Percentiles rank a stretch among this genome's conserved stretches.
These are phyloP conservation scores for Monascus purpureus DNA, from an alignment of 495 filamentous ascomycete genomes.

Conservation along the genomic window DNA sequence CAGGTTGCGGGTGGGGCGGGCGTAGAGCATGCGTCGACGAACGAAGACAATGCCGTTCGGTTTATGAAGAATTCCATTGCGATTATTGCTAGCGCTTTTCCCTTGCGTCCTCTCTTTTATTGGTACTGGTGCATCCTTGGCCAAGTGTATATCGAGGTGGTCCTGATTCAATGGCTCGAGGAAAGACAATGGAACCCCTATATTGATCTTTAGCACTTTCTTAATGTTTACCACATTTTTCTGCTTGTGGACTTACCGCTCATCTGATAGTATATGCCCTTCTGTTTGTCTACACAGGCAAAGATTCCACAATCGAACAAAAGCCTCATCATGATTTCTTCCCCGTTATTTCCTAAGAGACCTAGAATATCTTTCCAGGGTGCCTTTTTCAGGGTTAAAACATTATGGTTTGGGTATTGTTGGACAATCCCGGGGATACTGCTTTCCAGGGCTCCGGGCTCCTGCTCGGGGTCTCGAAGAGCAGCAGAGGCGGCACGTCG, in stretches of 20 bases:
- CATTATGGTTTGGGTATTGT: constrained; percentile 53
- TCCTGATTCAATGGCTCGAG: constrained; percentile 18
- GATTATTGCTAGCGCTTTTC: neutral
- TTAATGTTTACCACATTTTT: neutral
- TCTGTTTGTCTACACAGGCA: constrained; percentile 39
- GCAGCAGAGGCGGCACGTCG: constrained; percentile 25
- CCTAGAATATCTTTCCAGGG: constrained; percentile 61
- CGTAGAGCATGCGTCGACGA: constrained; percentile 77
- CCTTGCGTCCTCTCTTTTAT: neutral
- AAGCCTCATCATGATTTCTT: constrained; percentile 69
- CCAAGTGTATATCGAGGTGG: neutral
- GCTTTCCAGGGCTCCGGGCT: constrained; percentile 16
- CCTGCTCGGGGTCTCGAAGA: constrained; percentile 8
- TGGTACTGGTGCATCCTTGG: neutral
- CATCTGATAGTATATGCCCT: constrained; percentile 59
- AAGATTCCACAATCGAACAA: constrained; percentile 73
- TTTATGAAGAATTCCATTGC: constrained; percentile 4
- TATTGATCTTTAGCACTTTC: neutral
- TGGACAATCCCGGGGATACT: constrained; percentile 40
- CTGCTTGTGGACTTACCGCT: constrained; percentile 42
- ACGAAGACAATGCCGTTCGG: constrained; percentile 61
- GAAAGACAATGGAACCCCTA: constrained; percentile 34
- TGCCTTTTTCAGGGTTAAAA: constrained; percentile 48
- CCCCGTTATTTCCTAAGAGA: constrained; percentile 62
- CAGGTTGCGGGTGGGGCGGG: constrained; percentile 51